phyloP scores from a whole-genome alignment of 2,329 filamentous ascomycete genomes.

The Orbilia oligospora region DNA sequence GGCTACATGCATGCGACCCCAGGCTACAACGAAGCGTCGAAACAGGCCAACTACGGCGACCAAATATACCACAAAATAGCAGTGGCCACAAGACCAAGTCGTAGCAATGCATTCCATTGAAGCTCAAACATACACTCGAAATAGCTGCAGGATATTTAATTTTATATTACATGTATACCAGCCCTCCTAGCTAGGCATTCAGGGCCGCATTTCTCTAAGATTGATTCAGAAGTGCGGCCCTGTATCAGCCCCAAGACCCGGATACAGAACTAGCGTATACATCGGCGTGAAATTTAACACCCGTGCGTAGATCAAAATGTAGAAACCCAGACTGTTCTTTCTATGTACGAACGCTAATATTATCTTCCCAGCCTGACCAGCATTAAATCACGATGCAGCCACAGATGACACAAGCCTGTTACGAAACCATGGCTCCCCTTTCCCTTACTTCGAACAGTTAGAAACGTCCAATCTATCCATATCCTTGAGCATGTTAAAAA shows the following conservation, averaged over 20 bases:
- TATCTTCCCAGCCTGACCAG: slow-evolving; percentile 4
- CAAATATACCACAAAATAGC: not conserved
- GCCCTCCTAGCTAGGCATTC: not conserved
- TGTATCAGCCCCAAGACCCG: not conserved
- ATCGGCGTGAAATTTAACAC: slow-evolving; percentile 2
- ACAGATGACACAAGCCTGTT: slow-evolving; percentile 42
- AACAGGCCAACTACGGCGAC: no score
- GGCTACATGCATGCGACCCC: no score
- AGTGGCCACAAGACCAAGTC: not conserved
- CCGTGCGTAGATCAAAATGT: slow-evolving; percentile 42
- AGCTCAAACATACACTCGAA: not conserved
- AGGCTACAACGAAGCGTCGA: no score
- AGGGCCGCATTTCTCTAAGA: slow-evolving; percentile 37
- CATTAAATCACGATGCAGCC: slow-evolving; percentile 25
- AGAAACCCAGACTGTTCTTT: slow-evolving; percentile 44
- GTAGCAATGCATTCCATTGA: not conserved
- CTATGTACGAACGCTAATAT: slow-evolving; percentile 17
- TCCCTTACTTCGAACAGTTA: slow-evolving; percentile 41
- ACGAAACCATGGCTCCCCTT: slow-evolving; percentile 40
- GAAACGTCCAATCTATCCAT: slow-evolving; percentile 36
- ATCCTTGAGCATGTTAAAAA: slow-evolving; percentile 21
- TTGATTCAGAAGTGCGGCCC: slow-evolving; percentile 24
- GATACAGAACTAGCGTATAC: not conserved
- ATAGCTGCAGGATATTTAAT: not conserved
- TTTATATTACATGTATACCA: not conserved